Base-by-base conservation (phyloP, 768 basidiomycete species). In the Boletus speciosus region DNA sequence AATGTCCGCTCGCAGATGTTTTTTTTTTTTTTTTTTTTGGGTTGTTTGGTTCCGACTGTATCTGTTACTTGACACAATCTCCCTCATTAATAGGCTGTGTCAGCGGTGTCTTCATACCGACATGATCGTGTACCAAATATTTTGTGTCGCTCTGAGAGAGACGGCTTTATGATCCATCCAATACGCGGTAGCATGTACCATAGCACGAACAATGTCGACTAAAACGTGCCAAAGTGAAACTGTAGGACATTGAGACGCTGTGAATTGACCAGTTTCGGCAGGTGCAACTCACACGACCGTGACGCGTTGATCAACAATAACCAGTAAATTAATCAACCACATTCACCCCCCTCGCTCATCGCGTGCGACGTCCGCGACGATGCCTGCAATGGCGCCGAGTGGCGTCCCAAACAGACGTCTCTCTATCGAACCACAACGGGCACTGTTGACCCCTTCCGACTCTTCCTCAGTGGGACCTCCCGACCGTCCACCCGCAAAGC, bases 401-500 rank as follows among this genome's bases (percentile, higher is more conserved):
- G 48, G 46, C 36, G 6, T 9, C 14, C 23, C 5, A 19, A 29
- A 43, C 25, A 23, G 5, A 5, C 65, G 48, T 38, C 31, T 56
- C 34, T 49, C 57, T 14, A 34, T 25, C 36, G 60, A 53, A 49
- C 65, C 66, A 3, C 51, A 16, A 2, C 54, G 61, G 37, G 42
- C 42, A 15, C 40, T 66, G 41, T 45, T 66, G 49, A 64, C 67
- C 25, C 69, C 67, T 4, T 69, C 65, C 23, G 59, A 63, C 16
- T 69, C 68, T 21, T 66, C 70, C 34, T 70, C 70, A 8, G 45
- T 68, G 4, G 58, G 52, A 29, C 65, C 66, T 37, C 66, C 69
- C 43, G 71, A 77, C 60, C 63, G 64, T 31, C 76, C 77, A 37
- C 76, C 78, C 25, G 41, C 71, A 14, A 85, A 85, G 68, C 78